phyloP scores from a whole-genome alignment of 2,329 filamentous ascomycete species.

The Cryphonectria radicalis region DNA sequence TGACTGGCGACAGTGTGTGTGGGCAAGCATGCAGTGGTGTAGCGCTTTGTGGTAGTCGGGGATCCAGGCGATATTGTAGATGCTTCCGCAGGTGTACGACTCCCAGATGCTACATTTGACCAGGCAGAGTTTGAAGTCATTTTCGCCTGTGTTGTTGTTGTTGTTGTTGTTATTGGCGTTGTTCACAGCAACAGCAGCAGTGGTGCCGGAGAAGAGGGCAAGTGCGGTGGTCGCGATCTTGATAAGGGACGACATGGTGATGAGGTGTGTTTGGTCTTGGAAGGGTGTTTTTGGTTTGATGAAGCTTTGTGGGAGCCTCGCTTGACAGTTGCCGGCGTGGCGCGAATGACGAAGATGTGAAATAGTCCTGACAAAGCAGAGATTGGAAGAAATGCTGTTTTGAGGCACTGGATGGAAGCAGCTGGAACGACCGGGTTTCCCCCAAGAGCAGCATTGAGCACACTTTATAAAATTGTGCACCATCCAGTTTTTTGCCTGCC shows the following conservation, averaged over 20 bases:
- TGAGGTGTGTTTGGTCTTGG: not conserved
- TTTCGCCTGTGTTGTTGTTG: not conserved
- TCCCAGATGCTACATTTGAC: not conserved
- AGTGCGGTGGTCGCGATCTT: not conserved
- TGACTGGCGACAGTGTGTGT: not conserved
- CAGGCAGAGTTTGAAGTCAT: not conserved
- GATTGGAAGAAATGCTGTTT: too few species aligned
- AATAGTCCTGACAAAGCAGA: not conserved
- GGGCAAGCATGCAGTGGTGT: not conserved
- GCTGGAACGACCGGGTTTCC: not conserved
- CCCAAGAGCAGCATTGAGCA: not conserved
- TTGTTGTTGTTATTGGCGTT: too few species aligned
- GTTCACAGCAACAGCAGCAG: not conserved
- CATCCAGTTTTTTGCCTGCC: not conserved
- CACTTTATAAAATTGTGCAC: not conserved
- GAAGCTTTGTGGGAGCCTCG: not conserved
- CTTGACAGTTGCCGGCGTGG: not conserved
- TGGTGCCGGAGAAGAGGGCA: not conserved
- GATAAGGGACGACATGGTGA: not conserved
- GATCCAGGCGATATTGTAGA: not conserved
- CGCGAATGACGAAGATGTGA: not conserved
- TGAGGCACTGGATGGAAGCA: not conserved
- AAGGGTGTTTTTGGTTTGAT: not conserved
- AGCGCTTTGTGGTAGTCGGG: not conserved
- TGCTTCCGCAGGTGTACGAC: not conserved